Evolutionary conservation across 2,329 filamentous ascomycete genomes (phyloP), one percentile per base, ranked within the genome.

Genomic region (Aspergillus novoparasiticus): DNA sequence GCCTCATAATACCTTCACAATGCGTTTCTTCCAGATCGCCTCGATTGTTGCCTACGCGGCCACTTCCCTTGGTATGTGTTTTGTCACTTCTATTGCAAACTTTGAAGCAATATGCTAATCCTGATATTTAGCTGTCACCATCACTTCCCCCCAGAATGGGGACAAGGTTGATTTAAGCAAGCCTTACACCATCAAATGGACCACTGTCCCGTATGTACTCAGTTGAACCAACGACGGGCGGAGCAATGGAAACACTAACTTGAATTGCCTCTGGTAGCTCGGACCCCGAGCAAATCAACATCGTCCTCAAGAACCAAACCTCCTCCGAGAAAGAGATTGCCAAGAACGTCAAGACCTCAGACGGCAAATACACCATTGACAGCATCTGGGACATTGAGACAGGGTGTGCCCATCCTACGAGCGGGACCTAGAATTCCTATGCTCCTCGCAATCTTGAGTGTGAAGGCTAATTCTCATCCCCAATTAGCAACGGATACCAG

Each of bases 261-360:
- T 8, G 46, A 57, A 57, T 61, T 59, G 12, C 62, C n/a, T 43
- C 59, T 19, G 30, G 28, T 54, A 80, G 78, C 55, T 77, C 79
- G 48, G 81, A 83, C 60, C 77, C 80, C 0, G 57, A 70, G 4
- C 72, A 72, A 8, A 77, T 82, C 68, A 72, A 75, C 61, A 77
- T 83, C 66, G 69, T 78, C 48, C 71, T 82, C n/a, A 77, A 80
- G 69, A 79, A 82, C 62, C 71, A 77, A 58, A 71, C 72, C 64
- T 68, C 73, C 60, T 74, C 79, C 8, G 64, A 70, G 28, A 70
- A 73, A 26, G 66, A 71, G 8, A 71, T 82, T 39, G 75, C 76
- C 23, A 66, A 71, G 21, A 70, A 75, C 51, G 73, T 81, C 36
- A 73, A 80, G 57, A 73, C 74, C 8, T 72, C 71, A 2, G 70